phyloP scores from a whole-genome alignment of 148 eudicot genomes.

The Polygonum maritimum region DNA sequence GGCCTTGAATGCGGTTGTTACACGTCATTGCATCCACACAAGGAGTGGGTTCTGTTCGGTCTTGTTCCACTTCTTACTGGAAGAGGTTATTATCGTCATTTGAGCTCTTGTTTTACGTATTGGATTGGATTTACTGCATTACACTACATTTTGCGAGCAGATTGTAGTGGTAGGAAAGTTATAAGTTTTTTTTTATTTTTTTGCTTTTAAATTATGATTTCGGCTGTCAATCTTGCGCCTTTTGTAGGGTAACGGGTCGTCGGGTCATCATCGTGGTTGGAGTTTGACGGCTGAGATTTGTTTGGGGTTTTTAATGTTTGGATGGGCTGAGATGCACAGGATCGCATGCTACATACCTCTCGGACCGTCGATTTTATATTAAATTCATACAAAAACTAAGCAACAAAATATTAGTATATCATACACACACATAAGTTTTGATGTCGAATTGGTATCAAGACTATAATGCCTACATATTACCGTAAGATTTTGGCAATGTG shows the following conservation, averaged over 20 bases:
- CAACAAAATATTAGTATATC: no score
- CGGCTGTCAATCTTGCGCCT: slow-evolving; percentile 4
- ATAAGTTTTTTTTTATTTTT: background rate
- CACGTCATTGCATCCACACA: background rate
- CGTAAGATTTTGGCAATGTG: no score
- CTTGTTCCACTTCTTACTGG: background rate
- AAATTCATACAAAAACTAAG: no score
- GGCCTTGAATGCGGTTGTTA: background rate
- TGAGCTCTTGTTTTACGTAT: background rate
- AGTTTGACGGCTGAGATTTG: background rate
- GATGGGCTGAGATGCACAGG: background rate
- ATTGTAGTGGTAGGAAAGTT: background rate
- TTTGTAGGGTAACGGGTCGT: background rate
- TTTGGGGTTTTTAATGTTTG: background rate
- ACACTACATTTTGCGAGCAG: background rate
- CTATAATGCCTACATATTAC: no score
- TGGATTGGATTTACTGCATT: background rate
- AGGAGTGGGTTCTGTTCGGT: background rate
- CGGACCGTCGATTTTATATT: background rate
- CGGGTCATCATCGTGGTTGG: slow-evolving; percentile 1
- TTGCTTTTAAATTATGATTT: background rate
- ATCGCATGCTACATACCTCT: background rate
- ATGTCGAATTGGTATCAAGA: no score
- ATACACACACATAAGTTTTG: no score
- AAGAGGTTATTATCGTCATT: background rate